phyloP scores from a whole-genome alignment of 164 flowering plant species.

The Chimonanthus praecox region DNA sequence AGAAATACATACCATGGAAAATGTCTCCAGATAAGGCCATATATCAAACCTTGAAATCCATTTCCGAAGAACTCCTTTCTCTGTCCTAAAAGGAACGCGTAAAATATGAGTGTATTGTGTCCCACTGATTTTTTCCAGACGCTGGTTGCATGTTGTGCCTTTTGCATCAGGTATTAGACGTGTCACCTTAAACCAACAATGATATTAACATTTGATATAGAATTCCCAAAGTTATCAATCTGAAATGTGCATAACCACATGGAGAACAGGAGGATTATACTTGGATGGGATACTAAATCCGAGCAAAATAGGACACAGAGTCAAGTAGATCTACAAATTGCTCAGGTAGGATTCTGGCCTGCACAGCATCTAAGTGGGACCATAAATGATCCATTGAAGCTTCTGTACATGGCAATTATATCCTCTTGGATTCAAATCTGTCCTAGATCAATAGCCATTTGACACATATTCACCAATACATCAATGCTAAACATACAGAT shows the following conservation, averaged over 20 bases:
- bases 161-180: slow-evolving; percentile 90
- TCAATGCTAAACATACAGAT: no score
- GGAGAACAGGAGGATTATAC: background rate
- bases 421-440: no score
- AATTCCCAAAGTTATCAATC: background rate
- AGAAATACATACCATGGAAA: slow-evolving; percentile 22
- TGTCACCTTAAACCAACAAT: slow-evolving; percentile 54
- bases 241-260: background rate
- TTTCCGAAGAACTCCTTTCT: slow-evolving; percentile 79
- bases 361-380: no score
- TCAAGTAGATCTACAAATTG: background rate
- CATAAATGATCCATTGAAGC: no score
- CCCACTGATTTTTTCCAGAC: slow-evolving; percentile 83
- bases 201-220: slow-evolving; percentile 5
- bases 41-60: slow-evolving; percentile 99
- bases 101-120: slow-evolving; percentile 76
- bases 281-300: background rate
- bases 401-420: no score
- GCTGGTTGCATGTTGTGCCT: slow-evolving; percentile 94
- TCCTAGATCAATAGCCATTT: no score
- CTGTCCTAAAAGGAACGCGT: slow-evolving; percentile 86
- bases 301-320: background rate
- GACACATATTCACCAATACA: no score
- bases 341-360: no score
- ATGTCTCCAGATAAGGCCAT: slow-evolving; percentile 96